Evolutionary conservation across 1,139 yeast species (phyloP).

Genomic region (Ogataea hybrid): DNA sequence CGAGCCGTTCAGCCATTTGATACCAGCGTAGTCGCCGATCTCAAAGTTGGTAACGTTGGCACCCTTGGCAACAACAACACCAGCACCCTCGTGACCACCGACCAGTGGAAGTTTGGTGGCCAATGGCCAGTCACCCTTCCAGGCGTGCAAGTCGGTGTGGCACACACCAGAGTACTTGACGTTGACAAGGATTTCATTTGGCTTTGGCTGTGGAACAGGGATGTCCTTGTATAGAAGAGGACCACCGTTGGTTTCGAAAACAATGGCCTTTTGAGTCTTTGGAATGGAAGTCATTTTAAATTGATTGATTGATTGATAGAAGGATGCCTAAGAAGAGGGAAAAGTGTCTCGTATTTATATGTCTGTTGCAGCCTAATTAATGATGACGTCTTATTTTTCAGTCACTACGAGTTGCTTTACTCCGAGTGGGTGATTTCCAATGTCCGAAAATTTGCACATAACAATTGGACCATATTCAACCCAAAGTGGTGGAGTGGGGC

Average conservation of each 20-base stretch:
- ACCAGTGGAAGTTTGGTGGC: constrained; percentile 66
- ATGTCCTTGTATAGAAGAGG: constrained; percentile 56
- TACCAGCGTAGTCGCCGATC: constrained; percentile 71
- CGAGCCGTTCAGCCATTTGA: constrained; percentile 74
- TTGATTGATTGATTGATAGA: neutral
- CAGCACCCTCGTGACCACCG: constrained; percentile 87
- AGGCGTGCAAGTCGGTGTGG: constrained; percentile 77
- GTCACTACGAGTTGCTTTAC: constrained; percentile 7
- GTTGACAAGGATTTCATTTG: constrained; percentile 64
- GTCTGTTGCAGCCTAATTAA: neutral
- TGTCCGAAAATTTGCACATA: constrained; percentile 1
- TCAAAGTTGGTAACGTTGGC: constrained; percentile 63
- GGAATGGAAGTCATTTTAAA: constrained; percentile 32
- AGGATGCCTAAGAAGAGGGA: neutral
- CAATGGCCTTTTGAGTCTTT: constrained; percentile 45
- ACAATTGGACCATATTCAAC: constrained; percentile 2
- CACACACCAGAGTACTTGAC: constrained; percentile 78
- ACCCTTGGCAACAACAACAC: constrained; percentile 72
- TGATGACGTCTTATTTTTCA: constrained; percentile 2
- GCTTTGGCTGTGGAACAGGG: constrained; percentile 66
- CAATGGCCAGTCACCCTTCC: constrained; percentile 81
- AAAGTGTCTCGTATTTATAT: constrained; percentile 4
- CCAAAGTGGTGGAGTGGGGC: constrained; percentile 3
- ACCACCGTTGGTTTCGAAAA: constrained; percentile 47
- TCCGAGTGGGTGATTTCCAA: constrained; percentile 6